These are phyloP conservation scores for Begonia loranthoides DNA, from an alignment of 306 rosid species.

Conservation along the genomic window DNA sequence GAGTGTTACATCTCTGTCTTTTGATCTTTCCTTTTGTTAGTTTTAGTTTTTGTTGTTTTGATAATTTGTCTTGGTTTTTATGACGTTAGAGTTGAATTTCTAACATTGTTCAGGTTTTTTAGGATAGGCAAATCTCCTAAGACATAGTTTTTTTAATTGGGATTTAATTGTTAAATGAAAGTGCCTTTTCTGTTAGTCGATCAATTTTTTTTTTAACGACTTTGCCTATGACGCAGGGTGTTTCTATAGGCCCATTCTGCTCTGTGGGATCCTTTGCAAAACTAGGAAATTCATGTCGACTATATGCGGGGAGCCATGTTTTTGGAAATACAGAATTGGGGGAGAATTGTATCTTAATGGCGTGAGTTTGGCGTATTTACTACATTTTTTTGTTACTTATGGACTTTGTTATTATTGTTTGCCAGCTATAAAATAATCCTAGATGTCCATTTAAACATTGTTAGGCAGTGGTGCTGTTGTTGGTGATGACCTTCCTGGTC, in stretches of 20 bases:
- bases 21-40: no score
- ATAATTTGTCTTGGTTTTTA: no score
- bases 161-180: no score
- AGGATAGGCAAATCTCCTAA: no score
- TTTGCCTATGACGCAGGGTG: constrained; percentile 39
- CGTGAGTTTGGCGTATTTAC: constrained; percentile 40
- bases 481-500: constrained; percentile 84
- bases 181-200: no score
- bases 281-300: constrained; percentile 62
- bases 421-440: neutral
- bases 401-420: neutral
- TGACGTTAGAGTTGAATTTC: no score
- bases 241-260: constrained; percentile 89
- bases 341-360: constrained; percentile 58
- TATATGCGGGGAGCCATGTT: constrained; percentile 74
- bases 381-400: neutral
- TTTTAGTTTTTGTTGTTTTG: no score
- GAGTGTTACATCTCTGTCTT: no score
- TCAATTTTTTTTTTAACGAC: neutral
- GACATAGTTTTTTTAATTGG: no score
- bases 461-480: constrained; percentile 88
- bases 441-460: constrained; percentile 10
- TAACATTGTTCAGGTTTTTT: no score
- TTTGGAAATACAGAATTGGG: constrained; percentile 71
- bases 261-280: constrained; percentile 63